phyloP scores from a whole-genome alignment of 192 early-diverging fungal species.

The Coemansia biformis region DNA sequence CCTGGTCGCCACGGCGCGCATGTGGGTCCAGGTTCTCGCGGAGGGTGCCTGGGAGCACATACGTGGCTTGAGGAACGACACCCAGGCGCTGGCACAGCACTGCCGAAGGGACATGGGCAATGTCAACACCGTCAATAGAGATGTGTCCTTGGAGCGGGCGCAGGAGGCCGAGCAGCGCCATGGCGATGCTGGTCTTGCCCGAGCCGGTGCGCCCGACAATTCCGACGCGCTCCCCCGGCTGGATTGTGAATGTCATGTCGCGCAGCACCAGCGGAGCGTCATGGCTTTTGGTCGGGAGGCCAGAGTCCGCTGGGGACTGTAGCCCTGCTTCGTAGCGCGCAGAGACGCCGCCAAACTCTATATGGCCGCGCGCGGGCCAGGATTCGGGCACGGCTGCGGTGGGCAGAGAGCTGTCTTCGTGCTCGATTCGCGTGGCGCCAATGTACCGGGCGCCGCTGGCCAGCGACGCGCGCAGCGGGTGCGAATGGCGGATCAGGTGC shows the following conservation, averaged over 20 bases:
- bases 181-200: conserved; percentile 66
- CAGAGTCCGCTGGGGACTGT: too few relatives aligned
- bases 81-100: conserved; percentile 63
- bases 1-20: conserved; percentile 52
- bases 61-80: conserved; percentile 87
- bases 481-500: conserved; percentile 33
- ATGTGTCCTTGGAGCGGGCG: conserved; percentile 50
- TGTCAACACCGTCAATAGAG: conserved; percentile 69
- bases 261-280: conserved; percentile 48
- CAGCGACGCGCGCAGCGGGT: conserved; percentile 15
- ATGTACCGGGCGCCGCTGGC: conserved; percentile 12
- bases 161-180: conserved; percentile 62
- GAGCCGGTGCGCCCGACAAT: conserved; percentile 84
- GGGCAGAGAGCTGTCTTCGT: neutral
- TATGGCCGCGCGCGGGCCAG: conserved; percentile 57
- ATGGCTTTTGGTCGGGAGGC: too few relatives aligned
- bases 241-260: conserved; percentile 56
- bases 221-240: conserved; percentile 65
- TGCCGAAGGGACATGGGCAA: conserved; percentile 57
- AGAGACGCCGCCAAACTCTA: conserved; percentile 54
- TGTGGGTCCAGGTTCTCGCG: conserved; percentile 86
- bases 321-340: conserved; percentile 59
- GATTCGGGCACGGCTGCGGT: neutral
- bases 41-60: conserved; percentile 65
- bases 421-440: neutral